Conservation (phyloP, 768 basidiomycete species). For the Suillus subaureus region DNA sequence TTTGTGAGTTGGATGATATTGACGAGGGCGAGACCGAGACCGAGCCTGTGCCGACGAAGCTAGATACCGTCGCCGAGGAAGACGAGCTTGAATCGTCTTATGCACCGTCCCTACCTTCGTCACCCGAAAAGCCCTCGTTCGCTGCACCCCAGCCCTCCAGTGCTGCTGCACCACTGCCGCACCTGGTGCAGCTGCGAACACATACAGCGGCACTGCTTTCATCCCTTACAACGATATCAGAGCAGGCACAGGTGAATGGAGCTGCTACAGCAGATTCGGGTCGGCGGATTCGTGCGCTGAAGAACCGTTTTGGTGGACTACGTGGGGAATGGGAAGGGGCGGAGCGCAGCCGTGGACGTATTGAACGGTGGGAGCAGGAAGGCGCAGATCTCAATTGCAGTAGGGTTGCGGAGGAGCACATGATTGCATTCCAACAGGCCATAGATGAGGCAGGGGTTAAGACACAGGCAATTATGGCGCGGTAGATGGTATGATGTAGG, state of each 20-base stretch:
- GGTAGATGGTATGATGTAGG: slow-evolving; percentile 38
- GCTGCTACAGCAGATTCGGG: slow-evolving; percentile 86
- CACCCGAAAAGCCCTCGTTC: slow-evolving; percentile 64
- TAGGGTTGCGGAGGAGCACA: slow-evolving; percentile 71
- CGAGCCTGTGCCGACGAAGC: slow-evolving; percentile 27
- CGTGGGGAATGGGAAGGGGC: slow-evolving; percentile 83
- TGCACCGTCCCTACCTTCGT: slow-evolving; percentile 38
- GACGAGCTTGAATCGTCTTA: slow-evolving; percentile 41
- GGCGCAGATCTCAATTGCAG: slow-evolving; percentile 40
- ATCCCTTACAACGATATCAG: slow-evolving; percentile 76
- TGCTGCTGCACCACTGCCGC: slow-evolving; percentile 21
- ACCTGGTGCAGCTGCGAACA: slow-evolving; percentile 66
- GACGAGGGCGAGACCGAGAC: slow-evolving; percentile 41
- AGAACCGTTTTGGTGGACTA: slow-evolving; percentile 83
- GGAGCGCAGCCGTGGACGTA: slow-evolving; percentile 72
- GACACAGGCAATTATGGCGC: slow-evolving; percentile 83
- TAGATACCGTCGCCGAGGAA: slow-evolving; percentile 44
- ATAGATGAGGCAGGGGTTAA: slow-evolving; percentile 72
- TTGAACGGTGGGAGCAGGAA: slow-evolving; percentile 81
- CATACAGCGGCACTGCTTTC: slow-evolving; percentile 75
- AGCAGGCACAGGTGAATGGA: slow-evolving; percentile 87
- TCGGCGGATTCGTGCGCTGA: slow-evolving; percentile 81
- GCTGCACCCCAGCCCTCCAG: slow-evolving; percentile 41
- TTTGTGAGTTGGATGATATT: slow-evolving; percentile 70
- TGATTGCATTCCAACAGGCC: slow-evolving; percentile 73